Percentiles rank a stretch among this genome's conserved stretches.
Conservation (phyloP, 129 eudicot species). For the Logfia minima region DNA sequence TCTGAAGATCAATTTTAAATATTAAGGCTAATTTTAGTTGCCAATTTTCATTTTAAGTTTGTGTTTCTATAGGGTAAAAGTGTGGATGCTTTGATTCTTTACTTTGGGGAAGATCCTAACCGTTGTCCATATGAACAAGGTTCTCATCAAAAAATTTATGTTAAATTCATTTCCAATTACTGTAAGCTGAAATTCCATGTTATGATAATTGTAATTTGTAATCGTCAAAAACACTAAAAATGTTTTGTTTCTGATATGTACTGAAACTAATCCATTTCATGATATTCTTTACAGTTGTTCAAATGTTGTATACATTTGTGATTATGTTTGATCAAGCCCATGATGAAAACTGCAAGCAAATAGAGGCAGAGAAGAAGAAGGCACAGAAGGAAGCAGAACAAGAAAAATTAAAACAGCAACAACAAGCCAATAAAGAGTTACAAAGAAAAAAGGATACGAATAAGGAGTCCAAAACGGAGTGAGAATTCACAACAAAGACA, state of each 20-base stretch:
- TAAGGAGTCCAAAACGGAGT: constrained; percentile 16
- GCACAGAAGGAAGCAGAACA: constrained; percentile 44
- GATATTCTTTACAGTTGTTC: constrained; percentile 53
- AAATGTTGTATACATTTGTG: constrained; percentile 65
- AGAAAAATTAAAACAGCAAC: constrained; percentile 22
- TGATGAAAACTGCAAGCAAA: constrained; percentile 74
- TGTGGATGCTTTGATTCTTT: constrained; percentile 76
- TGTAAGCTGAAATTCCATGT: background rate
- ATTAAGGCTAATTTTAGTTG: background rate
- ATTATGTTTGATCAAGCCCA: constrained; percentile 75
- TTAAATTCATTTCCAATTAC: background rate
- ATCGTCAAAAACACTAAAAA: background rate
- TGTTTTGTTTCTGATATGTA: background rate
- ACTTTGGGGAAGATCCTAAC: constrained; percentile 92
- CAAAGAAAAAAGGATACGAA: background rate
- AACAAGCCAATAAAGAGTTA: constrained; percentile 20
- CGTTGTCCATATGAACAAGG: constrained; percentile 91
- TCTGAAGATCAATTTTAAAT: constrained; percentile 17
- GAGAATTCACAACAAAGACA: background rate
- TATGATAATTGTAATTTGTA: background rate
- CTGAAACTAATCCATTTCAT: background rate
- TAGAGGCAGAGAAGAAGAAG: constrained; percentile 73
- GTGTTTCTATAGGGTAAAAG: constrained; percentile 61
- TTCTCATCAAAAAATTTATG: constrained; percentile 21
- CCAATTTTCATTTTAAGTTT: constrained; percentile 12